Conservation (phyloP, 2,329 filamentous ascomycete species). For the Claviceps citrina region DNA sequence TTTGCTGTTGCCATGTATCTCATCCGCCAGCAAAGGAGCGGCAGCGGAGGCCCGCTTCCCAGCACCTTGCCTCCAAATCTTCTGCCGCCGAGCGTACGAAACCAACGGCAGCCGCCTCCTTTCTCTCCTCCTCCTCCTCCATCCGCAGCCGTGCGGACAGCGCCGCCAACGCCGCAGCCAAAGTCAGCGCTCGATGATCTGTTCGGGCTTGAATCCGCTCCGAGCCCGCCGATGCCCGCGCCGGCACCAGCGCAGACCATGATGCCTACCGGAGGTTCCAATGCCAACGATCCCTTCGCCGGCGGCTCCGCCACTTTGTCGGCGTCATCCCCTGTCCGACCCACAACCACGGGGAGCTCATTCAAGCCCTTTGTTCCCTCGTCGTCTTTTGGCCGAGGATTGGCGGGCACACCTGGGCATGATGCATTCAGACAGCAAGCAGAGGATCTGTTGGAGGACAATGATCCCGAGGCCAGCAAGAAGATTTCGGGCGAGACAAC, state of each 20-base stretch:
- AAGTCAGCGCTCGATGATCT: slow-evolving; percentile 86
- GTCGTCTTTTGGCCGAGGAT: slow-evolving; percentile 75
- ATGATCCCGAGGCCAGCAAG: slow-evolving; percentile 74
- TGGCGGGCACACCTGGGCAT: slow-evolving; percentile 65
- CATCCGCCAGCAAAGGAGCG: slow-evolving; percentile 74
- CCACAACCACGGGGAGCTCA: slow-evolving; percentile 31
- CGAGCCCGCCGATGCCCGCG: slow-evolving; percentile 26
- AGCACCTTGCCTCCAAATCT: slow-evolving; percentile 64
- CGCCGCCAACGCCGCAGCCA: slow-evolving; percentile 30
- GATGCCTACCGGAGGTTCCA: slow-evolving; percentile 62
- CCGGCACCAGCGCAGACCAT: slow-evolving; percentile 43
- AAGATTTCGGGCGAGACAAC: slow-evolving; percentile 79
- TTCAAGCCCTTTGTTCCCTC: slow-evolving; percentile 91
- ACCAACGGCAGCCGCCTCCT: slow-evolving; percentile 21
- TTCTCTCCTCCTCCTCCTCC: slow-evolving; percentile 24
- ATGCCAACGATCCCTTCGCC: slow-evolving; percentile 46
- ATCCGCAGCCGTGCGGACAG: slow-evolving; percentile 28
- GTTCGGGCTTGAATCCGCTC: slow-evolving; percentile 63
- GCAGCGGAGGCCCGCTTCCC: slow-evolving; percentile 49
- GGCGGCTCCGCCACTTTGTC: slow-evolving; percentile 30
- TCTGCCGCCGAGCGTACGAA: slow-evolving; percentile 73
- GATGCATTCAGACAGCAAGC: slow-evolving; percentile 31
- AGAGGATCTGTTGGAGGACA: slow-evolving; percentile 83
- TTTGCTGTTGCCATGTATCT: slow-evolving; percentile 97
- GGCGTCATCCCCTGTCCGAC: slow-evolving; percentile 39